Base-by-base conservation (phyloP, 768 basidiomycete genomes). In the Pholiota microspora region DNA sequence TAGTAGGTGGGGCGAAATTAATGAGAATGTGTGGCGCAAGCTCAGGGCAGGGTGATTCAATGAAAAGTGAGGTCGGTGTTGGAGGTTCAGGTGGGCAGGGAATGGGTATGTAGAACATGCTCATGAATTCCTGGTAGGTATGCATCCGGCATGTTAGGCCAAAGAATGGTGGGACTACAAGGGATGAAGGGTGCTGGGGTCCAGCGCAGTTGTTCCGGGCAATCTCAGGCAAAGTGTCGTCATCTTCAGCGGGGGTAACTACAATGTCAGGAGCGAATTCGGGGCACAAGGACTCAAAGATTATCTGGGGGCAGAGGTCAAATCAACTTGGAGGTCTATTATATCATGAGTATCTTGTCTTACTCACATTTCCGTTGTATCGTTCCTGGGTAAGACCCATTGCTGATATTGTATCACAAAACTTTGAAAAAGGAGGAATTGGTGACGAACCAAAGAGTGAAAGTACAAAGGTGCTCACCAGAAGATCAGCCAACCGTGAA, bases 221-320 rank as follows among this genome's bases (percentile, higher is more conserved):
- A 4, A 62, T 65, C 28, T 62, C 65, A 35, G 67, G 64, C 51
- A 74, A 75, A 29, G 74, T 67, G 59, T 67, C 65, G 2, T 57
- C 60, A 40, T 77, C 73, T 34, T 76, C 73, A n/a, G 64, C 56
- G 23, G 61, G 58, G 4, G 80, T 78, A 42, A 84, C 74, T 47
- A 81, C 79, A 51, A 85, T 79, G 63, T 81, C 79, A 0, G 82
- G 82, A 0, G 71, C 64, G 5, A 68, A 34, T 6, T 73, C 56
- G 5, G 79, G 77, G 51, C 52, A 51, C 16, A 62, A 52, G 21
- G 80, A 82, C 52, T 80, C 77, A 10, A 81, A 54, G 21, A 81
- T 72, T 10, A 81, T 66, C 54, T 76, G 76, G 10, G 65, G 62
- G 12, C 62, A n/a, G n/a, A n/a, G n/a, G n/a, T n/a, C n/a, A n/a